Base-by-base conservation (phyloP, 768 basidiomycete genomes). In the Infundibulicybe gibba region DNA sequence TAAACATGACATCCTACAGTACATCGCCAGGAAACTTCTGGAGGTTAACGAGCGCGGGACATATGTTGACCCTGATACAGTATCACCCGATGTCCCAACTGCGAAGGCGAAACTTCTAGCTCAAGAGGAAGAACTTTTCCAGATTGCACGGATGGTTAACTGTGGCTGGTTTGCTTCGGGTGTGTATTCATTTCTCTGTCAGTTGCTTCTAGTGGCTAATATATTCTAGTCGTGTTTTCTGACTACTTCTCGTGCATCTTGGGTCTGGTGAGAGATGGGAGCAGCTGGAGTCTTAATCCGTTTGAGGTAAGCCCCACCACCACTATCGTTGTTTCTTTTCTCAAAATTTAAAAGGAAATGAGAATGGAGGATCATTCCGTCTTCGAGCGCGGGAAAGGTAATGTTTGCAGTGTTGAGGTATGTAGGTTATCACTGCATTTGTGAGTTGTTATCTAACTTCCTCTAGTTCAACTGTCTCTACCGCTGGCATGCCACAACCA, bases 241-340 rank as follows among this genome's bases (percentile, higher is more conserved):
- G 90, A 91, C 56, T 93, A 93, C 64, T 84, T 93, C 62, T 83
- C 83, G 15, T 69, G 76, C 17, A 93, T 93, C 53, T 63, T 93
- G 30, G 90, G 90, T n/a, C 70, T 91, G 13, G 79, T 86, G 40
- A 71, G 90, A 45, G 67, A 83, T 43, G 90, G 90, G 0, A 89
- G 69, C 47, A 81, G 64, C 51, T 93, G 90, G 90, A 84, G 77
- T 63, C 64, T 92, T 61, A 75, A 76, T 54, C 88, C 89, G 2
- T 90, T 93, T 51, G 75, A 75, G 16, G 83, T 85, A 51, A 43
- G 8, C 5, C 39, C 12, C 14, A 6, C 37, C 13, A 13, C 20
- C 17, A 6, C 32, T 4, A n/a, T 30, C 16, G 12, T 25, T 40
- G 35, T 31, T 40, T 31, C 40, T 40, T 30, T 48, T 34, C 43